Percentiles rank a stretch among this genome's conserved stretches.
Conservation (phyloP, 2,329 filamentous ascomycete species). For the Periglandula ipomoeae region DNA sequence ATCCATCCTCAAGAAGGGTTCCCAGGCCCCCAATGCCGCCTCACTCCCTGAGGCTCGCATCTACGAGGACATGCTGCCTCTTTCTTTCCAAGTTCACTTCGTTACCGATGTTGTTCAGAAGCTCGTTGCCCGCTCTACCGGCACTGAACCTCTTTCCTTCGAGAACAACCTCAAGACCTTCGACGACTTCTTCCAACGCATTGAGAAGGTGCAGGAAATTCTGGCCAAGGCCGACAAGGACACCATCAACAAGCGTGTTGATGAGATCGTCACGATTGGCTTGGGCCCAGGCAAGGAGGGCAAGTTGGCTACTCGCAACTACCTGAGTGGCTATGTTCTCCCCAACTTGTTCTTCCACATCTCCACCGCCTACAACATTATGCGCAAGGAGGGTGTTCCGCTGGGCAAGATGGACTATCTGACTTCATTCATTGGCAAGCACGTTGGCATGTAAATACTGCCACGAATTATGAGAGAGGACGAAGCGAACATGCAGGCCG, state of each 20-base stretch:
- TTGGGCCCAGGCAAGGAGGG: slow-evolving; percentile 21
- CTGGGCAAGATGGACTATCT: slow-evolving; percentile 54
- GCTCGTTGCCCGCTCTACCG: slow-evolving; percentile 24
- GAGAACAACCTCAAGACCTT: slow-evolving; percentile 23
- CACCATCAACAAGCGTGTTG: slow-evolving; percentile 22
- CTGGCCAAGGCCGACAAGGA: slow-evolving; percentile 24
- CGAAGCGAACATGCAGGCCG: no score
- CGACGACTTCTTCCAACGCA: slow-evolving; percentile 24
- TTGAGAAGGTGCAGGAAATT: slow-evolving; percentile 20
- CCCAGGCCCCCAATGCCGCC: slow-evolving; percentile 21
- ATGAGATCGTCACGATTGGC: slow-evolving; percentile 19
- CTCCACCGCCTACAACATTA: slow-evolving; percentile 47
- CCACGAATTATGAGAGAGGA: no score
- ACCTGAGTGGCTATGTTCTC: slow-evolving; percentile 37
- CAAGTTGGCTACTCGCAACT: slow-evolving; percentile 25
- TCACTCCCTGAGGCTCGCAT: slow-evolving; percentile 24
- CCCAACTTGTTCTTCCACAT: slow-evolving; percentile 60
- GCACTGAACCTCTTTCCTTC: slow-evolving; percentile 17
- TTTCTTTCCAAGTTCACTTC: slow-evolving; percentile 31
- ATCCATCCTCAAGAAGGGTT: slow-evolving; percentile 27
- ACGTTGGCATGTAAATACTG: neutral
- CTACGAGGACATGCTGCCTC: slow-evolving; percentile 32
- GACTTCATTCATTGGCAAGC: slow-evolving; percentile 19
- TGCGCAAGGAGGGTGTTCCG: slow-evolving; percentile 50
- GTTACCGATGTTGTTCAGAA: slow-evolving; percentile 21